Evolutionary conservation across 495 filamentous ascomycete species (phyloP).

Genomic region (Hyaloscypha hepaticicola): DNA sequence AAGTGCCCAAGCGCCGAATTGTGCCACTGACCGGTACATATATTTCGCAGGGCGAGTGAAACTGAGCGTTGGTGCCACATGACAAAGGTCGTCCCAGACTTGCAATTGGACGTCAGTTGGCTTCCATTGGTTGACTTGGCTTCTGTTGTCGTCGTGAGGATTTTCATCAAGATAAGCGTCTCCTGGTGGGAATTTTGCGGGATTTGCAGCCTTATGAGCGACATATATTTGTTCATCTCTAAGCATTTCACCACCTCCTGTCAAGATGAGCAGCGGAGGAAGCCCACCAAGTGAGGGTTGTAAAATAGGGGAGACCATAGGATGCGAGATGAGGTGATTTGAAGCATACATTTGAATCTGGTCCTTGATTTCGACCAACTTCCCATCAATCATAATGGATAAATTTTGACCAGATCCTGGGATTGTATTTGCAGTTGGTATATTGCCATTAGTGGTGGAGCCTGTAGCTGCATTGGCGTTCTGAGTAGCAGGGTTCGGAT

Average conservation of each 20-base stretch:
- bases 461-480: slow-evolving; percentile 25
- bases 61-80: slow-evolving; percentile 85
- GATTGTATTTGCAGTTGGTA: slow-evolving; percentile 27
- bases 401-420: slow-evolving; percentile 37
- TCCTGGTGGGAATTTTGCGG: slow-evolving; percentile 66
- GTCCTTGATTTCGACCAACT: slow-evolving; percentile 71
- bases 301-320: slow-evolving; percentile 83
- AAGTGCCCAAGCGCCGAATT: slow-evolving; percentile 89
- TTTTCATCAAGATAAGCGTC: slow-evolving; percentile 56
- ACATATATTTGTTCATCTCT: slow-evolving; percentile 94
- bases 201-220: slow-evolving; percentile 89
- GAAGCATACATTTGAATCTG: slow-evolving; percentile 95
- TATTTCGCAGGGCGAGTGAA: slow-evolving; percentile 93
- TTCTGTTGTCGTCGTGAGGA: slow-evolving; percentile 50
- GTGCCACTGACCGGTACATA: slow-evolving; percentile 87
- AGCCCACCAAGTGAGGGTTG: slow-evolving; percentile 86
- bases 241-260: slow-evolving; percentile 83
- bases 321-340: slow-evolving; percentile 82
- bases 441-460: slow-evolving; percentile 6
- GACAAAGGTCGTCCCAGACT: slow-evolving; percentile 92
- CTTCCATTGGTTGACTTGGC: slow-evolving; percentile 63
- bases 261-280: slow-evolving; percentile 80
- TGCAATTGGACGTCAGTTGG: slow-evolving; percentile 94
- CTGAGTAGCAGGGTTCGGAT: slow-evolving; percentile 14
- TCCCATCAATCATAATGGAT: slow-evolving; percentile 68